phyloP scores from a whole-genome alignment of 2,329 filamentous ascomycete species.

The Ascochyta rabiei region DNA sequence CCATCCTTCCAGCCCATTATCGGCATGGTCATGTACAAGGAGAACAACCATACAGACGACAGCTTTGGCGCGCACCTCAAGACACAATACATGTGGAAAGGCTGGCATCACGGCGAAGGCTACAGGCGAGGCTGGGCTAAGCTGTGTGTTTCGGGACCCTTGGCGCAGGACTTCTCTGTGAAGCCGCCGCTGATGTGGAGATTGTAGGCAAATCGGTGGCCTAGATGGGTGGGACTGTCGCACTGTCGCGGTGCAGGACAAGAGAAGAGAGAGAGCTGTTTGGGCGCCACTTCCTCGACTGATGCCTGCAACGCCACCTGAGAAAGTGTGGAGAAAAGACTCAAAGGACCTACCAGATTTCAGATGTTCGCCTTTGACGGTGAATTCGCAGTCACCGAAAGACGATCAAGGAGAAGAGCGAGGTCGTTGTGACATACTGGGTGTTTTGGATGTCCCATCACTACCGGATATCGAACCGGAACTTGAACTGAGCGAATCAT shows the following conservation, averaged over 20 bases:
- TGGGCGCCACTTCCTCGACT: neutral
- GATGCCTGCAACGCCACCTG: neutral
- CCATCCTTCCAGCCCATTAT: slow-evolving; percentile 5
- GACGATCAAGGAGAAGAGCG: neutral
- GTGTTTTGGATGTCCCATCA: neutral
- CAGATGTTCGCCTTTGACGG: neutral
- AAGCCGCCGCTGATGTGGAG: slow-evolving; percentile 1
- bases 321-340: neutral
- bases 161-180: neutral
- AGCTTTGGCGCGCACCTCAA: neutral
- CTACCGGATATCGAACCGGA: neutral
- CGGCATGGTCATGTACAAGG: slow-evolving; percentile 18
- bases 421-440: neutral
- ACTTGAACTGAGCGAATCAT: neutral
- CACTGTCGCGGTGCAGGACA: neutral
- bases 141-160: slow-evolving; percentile 2
- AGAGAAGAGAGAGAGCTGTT: neutral
- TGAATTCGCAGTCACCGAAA: neutral
- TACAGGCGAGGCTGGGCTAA: slow-evolving; percentile 11
- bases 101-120: slow-evolving; percentile 8
- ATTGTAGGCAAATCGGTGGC: neutral
- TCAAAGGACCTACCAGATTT: neutral
- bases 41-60: neutral
- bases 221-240: neutral
- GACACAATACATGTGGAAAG: slow-evolving; percentile 13